Conservation (phyloP, 495 filamentous ascomycete species). For the Daldinia childiae region DNA sequence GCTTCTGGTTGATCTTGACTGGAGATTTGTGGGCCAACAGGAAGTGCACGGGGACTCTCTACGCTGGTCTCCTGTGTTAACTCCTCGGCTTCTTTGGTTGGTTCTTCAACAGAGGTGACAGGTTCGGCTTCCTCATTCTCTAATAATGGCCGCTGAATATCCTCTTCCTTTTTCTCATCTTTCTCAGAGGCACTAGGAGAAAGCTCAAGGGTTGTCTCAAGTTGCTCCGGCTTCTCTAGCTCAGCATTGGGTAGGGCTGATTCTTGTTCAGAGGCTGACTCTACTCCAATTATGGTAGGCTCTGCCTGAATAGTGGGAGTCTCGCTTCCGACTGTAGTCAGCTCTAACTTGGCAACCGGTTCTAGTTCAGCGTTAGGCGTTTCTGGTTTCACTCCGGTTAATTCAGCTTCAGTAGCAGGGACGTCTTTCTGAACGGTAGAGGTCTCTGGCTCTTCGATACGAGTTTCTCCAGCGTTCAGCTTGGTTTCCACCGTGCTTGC, state of each 20-base stretch:
- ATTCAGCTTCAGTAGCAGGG: not conserved
- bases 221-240: conserved; percentile 12
- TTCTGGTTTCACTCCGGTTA: not conserved
- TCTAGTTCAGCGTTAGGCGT: not conserved
- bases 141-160: conserved; percentile 5
- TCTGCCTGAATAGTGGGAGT: not conserved
- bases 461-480: not conserved
- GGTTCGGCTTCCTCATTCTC: conserved; percentile 23
- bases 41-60: conserved; percentile 10
- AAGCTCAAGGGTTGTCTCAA: not conserved
- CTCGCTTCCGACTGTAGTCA: conserved; percentile 2
- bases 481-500: not conserved
- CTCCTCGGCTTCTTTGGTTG: conserved; percentile 8
- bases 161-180: conserved; percentile 33
- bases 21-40: conserved; percentile 11
- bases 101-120: conserved; percentile 19
- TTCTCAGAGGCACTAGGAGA: conserved; percentile 23
- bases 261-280: conserved; percentile 2
- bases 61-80: conserved; percentile 10
- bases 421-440: not conserved
- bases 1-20: conserved; percentile 24
- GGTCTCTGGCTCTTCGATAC: conserved; percentile 8
- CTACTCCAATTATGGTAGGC: not conserved
- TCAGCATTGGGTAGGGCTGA: not conserved
- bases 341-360: conserved; percentile 5